Evolutionary conservation across 768 basidiomycete species (phyloP), one percentile per base, ranked within the genome.

Genomic region (Ephemerocybe angulata): DNA sequence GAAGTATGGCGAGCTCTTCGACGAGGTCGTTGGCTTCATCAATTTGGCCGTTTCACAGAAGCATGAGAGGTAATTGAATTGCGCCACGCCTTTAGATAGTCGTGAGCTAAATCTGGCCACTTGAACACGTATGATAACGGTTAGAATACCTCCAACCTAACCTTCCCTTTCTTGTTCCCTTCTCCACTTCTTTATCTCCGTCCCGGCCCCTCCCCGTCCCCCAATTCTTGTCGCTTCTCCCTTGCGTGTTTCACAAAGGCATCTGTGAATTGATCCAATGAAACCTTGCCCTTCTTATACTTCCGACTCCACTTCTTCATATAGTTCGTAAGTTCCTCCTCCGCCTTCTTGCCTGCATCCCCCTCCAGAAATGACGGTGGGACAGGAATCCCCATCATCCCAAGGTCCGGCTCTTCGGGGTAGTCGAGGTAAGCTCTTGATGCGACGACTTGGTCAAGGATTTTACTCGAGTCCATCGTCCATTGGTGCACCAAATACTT

Each of bases 251-350:
- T n/a, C n/a, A n/a, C n/a, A 33, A 64, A 63, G 0, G 64, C 66
- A 7, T 59, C 52, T 27, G 53, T 40, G 29, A 67, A 59, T 21
- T 55, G 53, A 7, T 67, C 64, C 4, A 49, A n/a, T 19, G 63
- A 55, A 24, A 68, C 63, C 52, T 64, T 52, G 2, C 67, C 67
- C 17, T 59, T 58, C 42, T 63, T 67, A 28, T 65, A 43, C 52
- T 59, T 64, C 41, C 58, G 60, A 43, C 60, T 64, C 63, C 66
- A 69, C 48, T 63, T 68, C 48, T 57, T 63, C 53, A 70, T 52
- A 47, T 66, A 69, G 40, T 67, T 65, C 41, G 41, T 53, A 59
- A 59, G 65, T 11, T 51, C 62, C 35, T 63, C 55, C n/a, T 61
- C 62, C 10, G 60, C 59, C 4, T 60, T 58, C 17, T 4, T 37